Conservation (phyloP, 495 filamentous ascomycete species). For the Xylaria cubensis region DNA sequence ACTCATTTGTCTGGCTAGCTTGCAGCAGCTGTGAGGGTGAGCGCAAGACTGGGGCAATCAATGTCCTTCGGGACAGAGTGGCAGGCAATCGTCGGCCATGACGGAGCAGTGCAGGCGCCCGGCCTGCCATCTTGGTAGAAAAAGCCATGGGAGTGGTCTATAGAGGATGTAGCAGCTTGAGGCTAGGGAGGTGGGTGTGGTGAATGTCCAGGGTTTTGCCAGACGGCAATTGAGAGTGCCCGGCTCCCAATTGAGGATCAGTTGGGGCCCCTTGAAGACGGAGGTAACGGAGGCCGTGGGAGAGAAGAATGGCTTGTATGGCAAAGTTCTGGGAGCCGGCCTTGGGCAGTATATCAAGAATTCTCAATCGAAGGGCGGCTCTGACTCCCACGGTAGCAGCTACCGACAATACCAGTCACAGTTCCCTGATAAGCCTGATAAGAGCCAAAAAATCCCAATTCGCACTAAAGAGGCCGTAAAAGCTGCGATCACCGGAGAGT, state of each 20-base stretch:
- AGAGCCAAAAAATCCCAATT: slow-evolving; percentile 22
- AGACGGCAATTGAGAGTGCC: slow-evolving; percentile 28
- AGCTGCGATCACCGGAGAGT: slow-evolving; percentile 27
- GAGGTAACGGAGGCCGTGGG: slow-evolving; percentile 5
- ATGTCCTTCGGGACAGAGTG: slow-evolving; percentile 42
- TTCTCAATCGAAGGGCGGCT: slow-evolving; percentile 17
- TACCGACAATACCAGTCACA: slow-evolving; percentile 19
- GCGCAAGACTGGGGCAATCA: slow-evolving; percentile 44
- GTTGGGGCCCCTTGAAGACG: slow-evolving; percentile 22
- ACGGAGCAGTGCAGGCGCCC: slow-evolving; percentile 56
- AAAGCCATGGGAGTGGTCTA: slow-evolving; percentile 35
- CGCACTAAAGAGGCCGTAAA: slow-evolving; percentile 2
- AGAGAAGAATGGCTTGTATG: not conserved
- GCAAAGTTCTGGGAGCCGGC: slow-evolving; percentile 10
- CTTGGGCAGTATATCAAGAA: slow-evolving; percentile 4
- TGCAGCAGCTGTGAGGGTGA: slow-evolving; percentile 42
- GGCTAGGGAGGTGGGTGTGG: not conserved
- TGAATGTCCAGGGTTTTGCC: slow-evolving; percentile 4
- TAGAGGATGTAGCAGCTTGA: slow-evolving; percentile 1
- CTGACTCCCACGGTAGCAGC: slow-evolving; percentile 17
- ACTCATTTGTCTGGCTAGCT: slow-evolving; percentile 34
- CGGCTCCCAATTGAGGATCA: slow-evolving; percentile 28
- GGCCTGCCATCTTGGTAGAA: slow-evolving; percentile 51
- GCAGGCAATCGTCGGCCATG: slow-evolving; percentile 55
- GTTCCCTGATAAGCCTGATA: slow-evolving; percentile 17